These are phyloP conservation scores for Xylariaceae sp. DNA, from an alignment of 2,329 filamentous ascomycete genomes.

Conservation along the genomic window DNA sequence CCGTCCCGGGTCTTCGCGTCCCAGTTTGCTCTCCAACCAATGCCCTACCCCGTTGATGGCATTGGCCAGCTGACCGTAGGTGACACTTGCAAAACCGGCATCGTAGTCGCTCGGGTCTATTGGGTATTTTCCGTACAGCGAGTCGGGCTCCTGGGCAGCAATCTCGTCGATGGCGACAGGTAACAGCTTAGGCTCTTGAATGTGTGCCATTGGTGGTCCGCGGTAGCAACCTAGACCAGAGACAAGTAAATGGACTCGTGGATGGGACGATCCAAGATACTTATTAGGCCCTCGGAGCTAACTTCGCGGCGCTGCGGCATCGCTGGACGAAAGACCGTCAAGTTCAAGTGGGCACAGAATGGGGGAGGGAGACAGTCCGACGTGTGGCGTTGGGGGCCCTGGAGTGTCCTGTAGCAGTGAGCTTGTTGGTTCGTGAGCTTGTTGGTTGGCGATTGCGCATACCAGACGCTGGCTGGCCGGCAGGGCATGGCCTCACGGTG, in stretches of 20 bases:
- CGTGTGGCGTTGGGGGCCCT: not conserved
- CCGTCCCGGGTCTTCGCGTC: conserved; percentile 3
- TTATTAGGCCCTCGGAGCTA: too few species aligned
- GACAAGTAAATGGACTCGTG: not conserved
- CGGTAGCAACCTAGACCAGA: not conserved
- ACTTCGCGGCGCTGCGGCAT: too few species aligned
- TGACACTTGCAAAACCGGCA: conserved; percentile 5
- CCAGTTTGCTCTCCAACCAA: conserved; percentile 7
- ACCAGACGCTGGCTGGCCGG: not conserved
- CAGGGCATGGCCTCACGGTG: too few species aligned
- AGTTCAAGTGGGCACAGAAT: not conserved
- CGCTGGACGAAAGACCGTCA: not conserved
- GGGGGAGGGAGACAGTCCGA: not conserved
- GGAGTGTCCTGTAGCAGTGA: not conserved
- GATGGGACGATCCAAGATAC: not conserved
- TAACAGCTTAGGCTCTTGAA: conserved; percentile 4
- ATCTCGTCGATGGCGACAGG: conserved; percentile 6
- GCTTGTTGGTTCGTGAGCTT: not conserved
- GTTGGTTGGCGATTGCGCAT: not conserved
- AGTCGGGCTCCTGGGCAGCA: conserved; percentile 5
- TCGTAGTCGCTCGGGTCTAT: conserved; percentile 4
- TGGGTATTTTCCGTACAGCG: conserved; percentile 8
- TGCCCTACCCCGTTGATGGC: conserved; percentile 8
- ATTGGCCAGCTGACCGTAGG: conserved; percentile 6
- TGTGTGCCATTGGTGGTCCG: not conserved